Base-by-base conservation (phyloP, 2,329 filamentous ascomycete species). In the Penicillium corylophilum region DNA sequence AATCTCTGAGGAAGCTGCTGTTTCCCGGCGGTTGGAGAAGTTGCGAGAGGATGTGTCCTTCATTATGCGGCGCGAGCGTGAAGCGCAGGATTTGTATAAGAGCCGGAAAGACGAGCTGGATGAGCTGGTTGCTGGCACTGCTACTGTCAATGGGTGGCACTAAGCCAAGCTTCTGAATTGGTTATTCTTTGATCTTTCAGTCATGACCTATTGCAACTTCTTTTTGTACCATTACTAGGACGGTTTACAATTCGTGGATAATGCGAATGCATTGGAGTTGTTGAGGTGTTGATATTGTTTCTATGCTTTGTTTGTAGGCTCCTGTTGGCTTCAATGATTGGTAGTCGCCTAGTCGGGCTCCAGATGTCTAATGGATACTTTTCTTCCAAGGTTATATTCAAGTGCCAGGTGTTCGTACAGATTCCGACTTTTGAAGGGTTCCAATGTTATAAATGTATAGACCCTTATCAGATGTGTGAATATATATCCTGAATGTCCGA, bases 41-140 rank as follows among this genome's bases (percentile, higher is more conserved):
- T 74, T 96, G 51, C 83, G 91, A 45, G 87, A 89, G n/a, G 91
- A 96, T 70, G 91, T 96, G 20, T 82, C 79, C 6, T 89, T 89
- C 62, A 82, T 97, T 9, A 89, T 85, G 61, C 84, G 84, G 62
- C 80, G 93, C 56, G 93, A 97, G 76, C 81, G 92, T 52, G 90
- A 96, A 74, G 91, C 90, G 6, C 94, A 99, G 74, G 91, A 96
- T 58, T 70, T 87, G 64, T 99, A 94, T 69, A 82, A 89, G 62
- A 77, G 75, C 57, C 82, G 85, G 53, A 90, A 82, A 72, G 89
- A 91, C 42, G 94, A 97, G 77, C 71, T 96, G 60, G 83, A 86
- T 43, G 76, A 73, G 48, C 74, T 95, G 44, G 54, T 69, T 50
- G 59, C 64, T 60, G 65, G 65, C 15, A 64, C 61, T 10, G 64